These are phyloP conservation scores for Crucihimalaya himalaica DNA, from an alignment of 345 rosid species.

Conservation along the genomic window DNA sequence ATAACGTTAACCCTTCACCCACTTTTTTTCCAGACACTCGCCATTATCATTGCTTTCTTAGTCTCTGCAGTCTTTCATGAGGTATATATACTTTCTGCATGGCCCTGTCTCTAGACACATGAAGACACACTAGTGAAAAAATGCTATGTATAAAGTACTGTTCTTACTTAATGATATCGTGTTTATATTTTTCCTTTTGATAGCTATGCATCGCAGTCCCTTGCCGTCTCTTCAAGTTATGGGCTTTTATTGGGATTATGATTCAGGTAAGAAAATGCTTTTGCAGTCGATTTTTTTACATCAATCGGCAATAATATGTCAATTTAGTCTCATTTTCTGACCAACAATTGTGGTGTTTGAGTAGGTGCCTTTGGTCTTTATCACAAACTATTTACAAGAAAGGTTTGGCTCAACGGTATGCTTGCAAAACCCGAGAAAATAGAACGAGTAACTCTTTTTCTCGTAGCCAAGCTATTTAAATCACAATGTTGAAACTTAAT, in stretches of 20 bases:
- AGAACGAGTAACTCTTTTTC: not conserved
- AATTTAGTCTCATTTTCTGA: conserved; percentile 10
- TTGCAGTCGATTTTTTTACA: not conserved
- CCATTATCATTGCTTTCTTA: conserved; percentile 68
- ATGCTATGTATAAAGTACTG: not conserved
- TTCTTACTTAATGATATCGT: not conserved
- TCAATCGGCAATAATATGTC: not conserved
- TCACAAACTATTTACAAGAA: conserved; percentile 75
- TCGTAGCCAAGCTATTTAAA: not conserved
- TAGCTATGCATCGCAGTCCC: conserved; percentile 98
- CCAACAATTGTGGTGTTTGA: conserved; percentile 13
- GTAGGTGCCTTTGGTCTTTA: conserved; percentile 84
- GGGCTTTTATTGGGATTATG: conserved; percentile 98
- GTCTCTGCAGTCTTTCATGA: conserved; percentile 96
- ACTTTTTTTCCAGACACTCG: conserved; percentile 55
- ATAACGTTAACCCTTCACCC: not conserved
- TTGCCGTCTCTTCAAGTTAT: conserved; percentile 83
- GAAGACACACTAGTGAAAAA: not conserved
- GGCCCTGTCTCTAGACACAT: conserved; percentile 7
- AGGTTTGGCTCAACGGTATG: conserved; percentile 84
- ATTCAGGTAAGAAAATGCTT: conserved; percentile 61
- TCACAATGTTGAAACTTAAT: not conserved
- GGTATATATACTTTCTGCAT: conserved; percentile 49
- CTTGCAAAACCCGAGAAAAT: conserved; percentile 15
- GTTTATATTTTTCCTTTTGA: conserved; percentile 8